These are phyloP conservation scores for Hippophae rhamnoides DNA, from an alignment of 306 rosid species.

Conservation along the genomic window DNA sequence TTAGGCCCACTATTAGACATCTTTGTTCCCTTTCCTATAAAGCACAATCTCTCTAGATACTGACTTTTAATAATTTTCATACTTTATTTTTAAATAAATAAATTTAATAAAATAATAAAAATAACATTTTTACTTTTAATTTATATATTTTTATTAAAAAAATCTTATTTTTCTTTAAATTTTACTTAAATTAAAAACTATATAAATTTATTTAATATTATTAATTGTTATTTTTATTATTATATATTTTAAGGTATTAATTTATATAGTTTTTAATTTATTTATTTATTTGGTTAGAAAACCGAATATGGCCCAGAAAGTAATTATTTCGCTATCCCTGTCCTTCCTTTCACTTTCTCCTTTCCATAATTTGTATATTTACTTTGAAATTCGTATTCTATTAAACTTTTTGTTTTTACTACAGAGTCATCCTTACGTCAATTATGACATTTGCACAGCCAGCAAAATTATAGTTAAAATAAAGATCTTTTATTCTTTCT, in stretches of 20 bases:
- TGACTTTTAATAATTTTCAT: conserved; percentile 29
- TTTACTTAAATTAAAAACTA: no score
- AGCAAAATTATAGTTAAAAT: no score
- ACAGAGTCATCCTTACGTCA: conserved; percentile 31
- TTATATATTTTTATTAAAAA: no score
- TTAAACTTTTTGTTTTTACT: neutral
- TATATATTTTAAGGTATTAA: no score
- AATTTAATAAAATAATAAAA: neutral
- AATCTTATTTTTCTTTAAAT: no score
- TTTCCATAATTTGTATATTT: neutral
- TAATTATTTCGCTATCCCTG: conserved; percentile 26
- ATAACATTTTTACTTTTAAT: no score
- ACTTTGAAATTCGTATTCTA: neutral
- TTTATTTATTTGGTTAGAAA: conserved; percentile 4
- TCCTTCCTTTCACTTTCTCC: neutral
- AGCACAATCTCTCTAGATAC: conserved; percentile 27
- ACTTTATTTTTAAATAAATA: conserved; percentile 2
- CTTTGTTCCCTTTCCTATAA: conserved; percentile 27
- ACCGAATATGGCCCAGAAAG: conserved; percentile 26
- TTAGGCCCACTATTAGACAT: conserved; percentile 25
- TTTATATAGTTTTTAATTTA: neutral
- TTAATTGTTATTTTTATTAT: no score
- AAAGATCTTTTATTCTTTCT: no score
- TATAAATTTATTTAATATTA: neutral
- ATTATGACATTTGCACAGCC: conserved; percentile 12